Base-by-base conservation (phyloP, 2,329 filamentous ascomycete species). In the Chaetomium globosum region DNA sequence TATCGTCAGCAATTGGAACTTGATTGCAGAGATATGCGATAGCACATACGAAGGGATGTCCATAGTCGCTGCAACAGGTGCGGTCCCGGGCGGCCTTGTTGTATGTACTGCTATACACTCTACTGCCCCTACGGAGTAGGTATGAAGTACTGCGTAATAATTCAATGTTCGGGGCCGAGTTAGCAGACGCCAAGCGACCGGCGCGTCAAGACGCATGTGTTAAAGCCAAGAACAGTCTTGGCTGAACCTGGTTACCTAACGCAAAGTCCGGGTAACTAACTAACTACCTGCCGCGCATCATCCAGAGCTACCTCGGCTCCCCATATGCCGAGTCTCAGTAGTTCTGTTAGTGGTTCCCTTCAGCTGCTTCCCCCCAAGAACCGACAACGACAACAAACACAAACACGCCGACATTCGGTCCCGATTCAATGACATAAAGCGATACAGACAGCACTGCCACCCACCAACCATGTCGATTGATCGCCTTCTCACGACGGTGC, bases 401-500 rank as follows among this genome's bases (percentile, higher is more conserved):
- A 26, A 46, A 58, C 26, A 33, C 53, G 53, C 33, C 53, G 53
- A 21, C 9, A 56, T 33, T 12, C n/a, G 53, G n/a, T 10, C n/a
- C 33, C 21, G 30, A n/a, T 46, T 2, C 43, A 30, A 43, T 56
- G 54, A 39, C 33, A 56, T 43, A 43, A 36, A 6, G 33, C 33
- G 33, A 36, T 36, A 10, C 33, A 36, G 19, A 43, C 26, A 55
- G 10, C 3, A 19, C 48, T 8, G 19, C 43, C 33, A 5, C 30
- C 4, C 23, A 21, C 54, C 61, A 70, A 77, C 65, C 51, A 91
- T 91, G 89, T 82, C 88, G 69, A 82, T 85, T 70, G 88, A 91
- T 75, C 83, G 84, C 68, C 81, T 91, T 61, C 82, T 92, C 65
- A 87, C 85, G 69, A 87, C 86, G 52, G 83, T 91, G 65, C 80